Conservation (phyloP, 768 basidiomycete species). For the Nevesoporus exiguus region DNA sequence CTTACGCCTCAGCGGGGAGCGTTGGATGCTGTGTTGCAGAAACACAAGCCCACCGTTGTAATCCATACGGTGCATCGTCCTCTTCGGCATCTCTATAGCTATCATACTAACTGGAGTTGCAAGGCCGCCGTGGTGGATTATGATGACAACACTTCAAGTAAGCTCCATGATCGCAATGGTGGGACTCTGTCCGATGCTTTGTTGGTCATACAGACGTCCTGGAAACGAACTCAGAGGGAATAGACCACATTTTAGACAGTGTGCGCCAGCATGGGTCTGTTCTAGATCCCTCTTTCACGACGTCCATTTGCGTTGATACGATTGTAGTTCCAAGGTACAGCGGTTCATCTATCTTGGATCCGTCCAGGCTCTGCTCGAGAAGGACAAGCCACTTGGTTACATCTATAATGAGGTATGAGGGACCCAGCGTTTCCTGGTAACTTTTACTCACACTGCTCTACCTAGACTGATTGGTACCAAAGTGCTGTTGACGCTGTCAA, state of each 20-base stretch:
- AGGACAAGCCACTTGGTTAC: neutral
- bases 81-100: neutral
- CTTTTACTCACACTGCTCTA: neutral
- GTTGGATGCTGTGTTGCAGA: neutral
- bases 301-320: neutral
- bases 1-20: too few relatives aligned
- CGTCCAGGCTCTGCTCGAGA: neutral
- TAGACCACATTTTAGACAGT: neutral
- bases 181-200: neutral
- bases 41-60: neutral
- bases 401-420: neutral
- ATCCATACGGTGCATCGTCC: neutral
- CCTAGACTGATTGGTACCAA: neutral
- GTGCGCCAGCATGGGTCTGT: neutral
- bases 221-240: neutral
- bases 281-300: neutral
- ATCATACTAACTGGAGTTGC: neutral
- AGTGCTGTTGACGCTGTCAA: neutral
- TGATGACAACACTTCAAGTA: neutral
- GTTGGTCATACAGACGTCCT: neutral
- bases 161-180: neutral
- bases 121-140: conserved; percentile 1
- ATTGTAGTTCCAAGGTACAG: neutral
- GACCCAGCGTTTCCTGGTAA: neutral
- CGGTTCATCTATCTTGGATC: neutral